Evolutionary conservation across 2,329 filamentous ascomycete genomes (phyloP).

Genomic region (Hypoxylon rubiginosum): DNA sequence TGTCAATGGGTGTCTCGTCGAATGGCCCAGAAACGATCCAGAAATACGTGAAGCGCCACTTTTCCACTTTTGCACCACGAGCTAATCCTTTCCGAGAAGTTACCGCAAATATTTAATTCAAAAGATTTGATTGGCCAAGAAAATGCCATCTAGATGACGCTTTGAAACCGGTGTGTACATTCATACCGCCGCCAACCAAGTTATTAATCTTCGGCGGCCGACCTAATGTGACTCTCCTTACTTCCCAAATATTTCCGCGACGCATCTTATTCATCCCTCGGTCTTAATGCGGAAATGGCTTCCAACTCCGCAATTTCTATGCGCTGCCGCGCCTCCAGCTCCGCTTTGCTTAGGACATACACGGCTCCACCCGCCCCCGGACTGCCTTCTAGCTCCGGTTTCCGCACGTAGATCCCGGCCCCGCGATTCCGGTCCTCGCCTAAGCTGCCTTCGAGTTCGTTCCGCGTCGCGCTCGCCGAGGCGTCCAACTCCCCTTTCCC

Average conservation of each 20-base stretch:
- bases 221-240: background rate
- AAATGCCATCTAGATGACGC: background rate
- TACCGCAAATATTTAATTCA: background rate
- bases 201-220: no score
- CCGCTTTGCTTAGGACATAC: background rate
- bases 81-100: background rate
- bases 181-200: no score
- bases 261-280: background rate
- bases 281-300: background rate
- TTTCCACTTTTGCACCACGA: background rate
- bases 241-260: no score
- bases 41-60: background rate
- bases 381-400: slow-evolving; percentile 10
- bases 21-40: background rate
- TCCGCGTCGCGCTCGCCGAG: background rate
- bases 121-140: background rate
- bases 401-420: slow-evolving; percentile 5
- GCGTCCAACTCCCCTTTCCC: slow-evolving; percentile 6
- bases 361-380: background rate
- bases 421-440: background rate
- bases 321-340: background rate
- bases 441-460: slow-evolving; percentile 3
- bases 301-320: slow-evolving; percentile 4
- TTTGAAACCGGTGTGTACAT: background rate
- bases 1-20: no score